Base-by-base conservation (phyloP, 768 basidiomycete species). In the Lyophyllum semitale region DNA sequence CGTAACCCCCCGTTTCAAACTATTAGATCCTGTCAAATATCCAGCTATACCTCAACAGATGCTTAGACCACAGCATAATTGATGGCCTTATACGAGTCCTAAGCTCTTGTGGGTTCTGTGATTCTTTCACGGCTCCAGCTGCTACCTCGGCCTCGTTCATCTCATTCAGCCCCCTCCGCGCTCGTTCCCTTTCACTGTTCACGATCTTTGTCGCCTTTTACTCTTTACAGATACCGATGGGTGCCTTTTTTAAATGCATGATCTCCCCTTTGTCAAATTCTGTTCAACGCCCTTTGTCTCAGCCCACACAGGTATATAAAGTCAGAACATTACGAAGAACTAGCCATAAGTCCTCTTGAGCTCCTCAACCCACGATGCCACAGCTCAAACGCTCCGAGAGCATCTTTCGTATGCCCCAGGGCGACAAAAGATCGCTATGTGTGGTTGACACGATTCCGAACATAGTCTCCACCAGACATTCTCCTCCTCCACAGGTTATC, bases 361-460 rank as follows among this genome's bases (percentile, higher is more conserved):
- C 17, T 5, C n/a, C 37, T 5, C 7, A n/a, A 18, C 11, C 33
- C 3, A 35, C 18, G 11, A 40, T 56, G 48, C 38, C 45, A 46
- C 18, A 20, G 26, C 48, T 56, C n/a, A 32, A 51, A 44, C 41
- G 48, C 2, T 12, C 48, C 12, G 40, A 56, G 9, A 50, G 48
- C 26, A 41, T 43, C 4, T 45, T 56, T 33, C 15, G 26, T 11
- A 22, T 46, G 18, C 42, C 43, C 22, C 23, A 15, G 37, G 49
- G 55, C 40, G 18, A 43, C 33, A 26, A 51, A 22, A 30, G 49
- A 23, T 29, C 26, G 13, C 26, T 45, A 26, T 45, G 13, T n/a
- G 26, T 45, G 22, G 44, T 45, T 18, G 27, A 47, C 49, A 37
- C 33, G 29, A 26, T 46, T 32, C 29, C 30, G 18, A 13, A 29